These are phyloP conservation scores for Rauvolfia tetraphylla DNA, from an alignment of 257 asterid species.

Conservation along the genomic window DNA sequence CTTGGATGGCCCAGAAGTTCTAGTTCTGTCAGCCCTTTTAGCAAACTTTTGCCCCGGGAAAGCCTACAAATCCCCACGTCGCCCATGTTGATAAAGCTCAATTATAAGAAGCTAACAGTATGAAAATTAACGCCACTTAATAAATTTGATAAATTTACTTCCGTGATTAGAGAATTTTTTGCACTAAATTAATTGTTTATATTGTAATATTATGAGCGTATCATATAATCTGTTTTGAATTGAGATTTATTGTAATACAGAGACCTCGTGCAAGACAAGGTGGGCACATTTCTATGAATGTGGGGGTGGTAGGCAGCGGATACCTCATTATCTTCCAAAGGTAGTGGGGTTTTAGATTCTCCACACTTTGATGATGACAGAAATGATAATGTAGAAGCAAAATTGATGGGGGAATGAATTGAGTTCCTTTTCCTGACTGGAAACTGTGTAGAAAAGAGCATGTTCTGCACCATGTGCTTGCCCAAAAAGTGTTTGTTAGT, in stretches of 20 bases:
- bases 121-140: too few relatives aligned
- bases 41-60: not conserved
- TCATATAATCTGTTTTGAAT: too few relatives aligned
- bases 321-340: slow-evolving; percentile 2
- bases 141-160: too few relatives aligned
- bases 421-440: not conserved
- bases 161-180: too few relatives aligned
- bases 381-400: not conserved
- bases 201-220: too few relatives aligned
- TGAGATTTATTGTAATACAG: too few relatives aligned
- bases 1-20: not conserved
- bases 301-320: not conserved
- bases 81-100: not conserved
- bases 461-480: slow-evolving; percentile 24
- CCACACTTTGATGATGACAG: slow-evolving; percentile 3
- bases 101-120: too few relatives aligned
- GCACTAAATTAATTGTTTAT: too few relatives aligned
- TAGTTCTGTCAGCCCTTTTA: not conserved
- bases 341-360: slow-evolving; percentile 6
- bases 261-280: not conserved
- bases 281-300: not conserved
- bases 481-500: slow-evolving; percentile 8
- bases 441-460: not conserved
- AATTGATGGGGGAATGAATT: not conserved
- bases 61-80: not conserved